Evolutionary conservation across 1,139 yeast species (phyloP).

Genomic region (Candida sanyaensis): DNA sequence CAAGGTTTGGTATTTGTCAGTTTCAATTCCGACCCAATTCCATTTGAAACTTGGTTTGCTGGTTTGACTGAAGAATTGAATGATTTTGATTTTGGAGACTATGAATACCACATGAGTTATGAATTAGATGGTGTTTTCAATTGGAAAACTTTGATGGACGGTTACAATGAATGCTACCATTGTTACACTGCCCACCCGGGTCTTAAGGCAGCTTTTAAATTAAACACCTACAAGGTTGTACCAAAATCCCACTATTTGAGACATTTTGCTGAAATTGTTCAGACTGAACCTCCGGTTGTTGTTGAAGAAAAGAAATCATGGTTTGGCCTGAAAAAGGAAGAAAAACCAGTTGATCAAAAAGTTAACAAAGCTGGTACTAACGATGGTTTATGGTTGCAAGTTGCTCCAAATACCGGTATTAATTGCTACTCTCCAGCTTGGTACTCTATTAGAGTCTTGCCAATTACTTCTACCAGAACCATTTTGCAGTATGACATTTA

Average conservation of each 20-base stretch:
- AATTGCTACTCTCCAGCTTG: conserved; percentile 69
- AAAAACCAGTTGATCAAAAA: conserved; percentile 10
- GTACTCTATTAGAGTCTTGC: conserved; percentile 63
- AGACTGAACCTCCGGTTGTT: conserved; percentile 9
- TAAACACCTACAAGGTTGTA: conserved; percentile 66
- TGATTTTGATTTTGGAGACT: conserved; percentile 60
- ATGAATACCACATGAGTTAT: conserved; percentile 66
- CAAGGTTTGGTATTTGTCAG: conserved; percentile 61
- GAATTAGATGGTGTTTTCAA: conserved; percentile 63
- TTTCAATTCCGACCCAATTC: conserved; percentile 38
- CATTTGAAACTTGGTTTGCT: conserved; percentile 53
- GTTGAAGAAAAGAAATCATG: conserved; percentile 28
- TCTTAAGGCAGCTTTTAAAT: conserved; percentile 54
- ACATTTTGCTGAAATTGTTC: conserved; percentile 43
- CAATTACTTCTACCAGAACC: conserved; percentile 53
- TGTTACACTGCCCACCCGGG: conserved; percentile 71
- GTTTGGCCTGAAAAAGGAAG: conserved; percentile 46
- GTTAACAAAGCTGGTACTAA: conserved; percentile 57
- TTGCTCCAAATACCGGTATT: conserved; percentile 59
- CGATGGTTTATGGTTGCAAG: conserved; percentile 63
- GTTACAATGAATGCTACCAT: conserved; percentile 67
- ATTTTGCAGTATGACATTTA: conserved; percentile 60
- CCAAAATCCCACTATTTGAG: conserved; percentile 61
- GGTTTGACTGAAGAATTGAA: conserved; percentile 54
- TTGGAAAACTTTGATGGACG: conserved; percentile 70